Evolutionary conservation across 2,329 filamentous ascomycete genomes (phyloP).

Genomic region (Pseudophaeomoniella oleicola): DNA sequence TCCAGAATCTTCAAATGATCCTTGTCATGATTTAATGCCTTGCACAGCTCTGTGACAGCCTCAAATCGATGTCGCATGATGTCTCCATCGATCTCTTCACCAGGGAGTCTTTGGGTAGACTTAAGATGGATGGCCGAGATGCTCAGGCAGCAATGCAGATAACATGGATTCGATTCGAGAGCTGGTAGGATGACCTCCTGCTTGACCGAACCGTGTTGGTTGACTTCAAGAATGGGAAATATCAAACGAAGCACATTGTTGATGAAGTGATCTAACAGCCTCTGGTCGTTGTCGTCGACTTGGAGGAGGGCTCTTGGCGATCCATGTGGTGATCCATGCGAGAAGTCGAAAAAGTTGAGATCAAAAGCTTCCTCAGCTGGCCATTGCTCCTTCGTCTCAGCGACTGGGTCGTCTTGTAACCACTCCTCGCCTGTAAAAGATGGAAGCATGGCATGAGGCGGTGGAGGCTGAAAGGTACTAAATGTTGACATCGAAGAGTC

Average conservation of each 20-base stretch:
- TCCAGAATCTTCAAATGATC: constrained; percentile 82
- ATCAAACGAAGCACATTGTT: constrained; percentile 74
- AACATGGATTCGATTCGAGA: constrained; percentile 80
- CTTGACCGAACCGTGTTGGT: constrained; percentile 69
- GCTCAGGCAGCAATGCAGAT: constrained; percentile 89
- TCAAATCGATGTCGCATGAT: constrained; percentile 86
- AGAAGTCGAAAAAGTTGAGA: constrained; percentile 71
- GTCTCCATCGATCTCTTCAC: constrained; percentile 69
- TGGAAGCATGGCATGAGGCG: constrained; percentile 51
- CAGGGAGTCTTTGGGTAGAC: constrained; percentile 49
- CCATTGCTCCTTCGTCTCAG: constrained; percentile 53
- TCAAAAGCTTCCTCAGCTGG: constrained; percentile 48
- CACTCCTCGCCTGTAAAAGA: constrained; percentile 51
- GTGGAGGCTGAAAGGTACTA: constrained; percentile 75
- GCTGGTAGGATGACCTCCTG: constrained; percentile 76
- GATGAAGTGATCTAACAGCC: constrained; percentile 80
- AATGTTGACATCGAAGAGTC: constrained; percentile 88
- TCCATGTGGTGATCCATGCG: constrained; percentile 47
- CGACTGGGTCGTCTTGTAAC: constrained; percentile 52
- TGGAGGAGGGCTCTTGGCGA: constrained; percentile 60
- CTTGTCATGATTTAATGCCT: constrained; percentile 63
- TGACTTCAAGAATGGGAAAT: constrained; percentile 83
- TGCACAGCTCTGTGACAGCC: constrained; percentile 73
- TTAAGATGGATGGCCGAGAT: constrained; percentile 88
- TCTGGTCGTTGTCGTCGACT: constrained; percentile 76